Evolutionary conservation across 2,329 filamentous ascomycete species (phyloP).

Genomic region (Metarhizium robertsii): DNA sequence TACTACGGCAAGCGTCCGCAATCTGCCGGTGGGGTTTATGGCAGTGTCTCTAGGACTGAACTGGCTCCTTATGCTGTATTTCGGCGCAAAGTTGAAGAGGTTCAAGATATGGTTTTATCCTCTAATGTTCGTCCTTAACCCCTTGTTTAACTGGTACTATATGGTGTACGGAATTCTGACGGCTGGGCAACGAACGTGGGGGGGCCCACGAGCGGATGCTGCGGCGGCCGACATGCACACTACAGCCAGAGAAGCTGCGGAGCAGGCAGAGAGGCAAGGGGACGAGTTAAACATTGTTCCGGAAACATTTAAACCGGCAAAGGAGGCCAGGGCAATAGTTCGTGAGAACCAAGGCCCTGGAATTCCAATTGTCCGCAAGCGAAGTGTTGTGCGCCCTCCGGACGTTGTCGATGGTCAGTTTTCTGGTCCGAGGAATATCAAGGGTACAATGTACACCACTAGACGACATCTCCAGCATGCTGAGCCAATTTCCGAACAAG

Average conservation of each 20-base stretch:
- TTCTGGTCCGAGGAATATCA: conserved; percentile 42
- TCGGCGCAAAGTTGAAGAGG: conserved; percentile 74
- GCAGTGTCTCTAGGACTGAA: conserved; percentile 87
- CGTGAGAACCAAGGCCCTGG: conserved; percentile 18
- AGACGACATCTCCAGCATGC: not conserved
- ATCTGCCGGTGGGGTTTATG: conserved; percentile 88
- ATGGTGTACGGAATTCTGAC: conserved; percentile 97
- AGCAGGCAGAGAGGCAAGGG: conserved; percentile 65
- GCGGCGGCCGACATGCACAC: conserved; percentile 67
- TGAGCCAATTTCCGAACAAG: not conserved
- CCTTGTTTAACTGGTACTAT: conserved; percentile 97
- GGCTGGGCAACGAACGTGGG: conserved; percentile 90
- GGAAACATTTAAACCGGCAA: conserved; percentile 65
- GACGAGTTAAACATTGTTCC: conserved; percentile 87
- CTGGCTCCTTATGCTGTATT: conserved; percentile 94
- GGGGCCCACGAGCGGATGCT: conserved; percentile 83
- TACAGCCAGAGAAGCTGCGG: conserved; percentile 74
- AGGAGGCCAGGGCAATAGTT: conserved; percentile 34
- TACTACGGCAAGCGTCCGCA: conserved; percentile 66
- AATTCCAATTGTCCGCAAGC: conserved; percentile 34
- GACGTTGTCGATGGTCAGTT: conserved; percentile 72
- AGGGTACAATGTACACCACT: not conserved
- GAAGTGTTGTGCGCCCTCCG: conserved; percentile 60
- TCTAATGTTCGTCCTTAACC: conserved; percentile 89
- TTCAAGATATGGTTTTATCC: conserved; percentile 96